phyloP scores from a whole-genome alignment of 2,329 filamentous ascomycete species.

The Ascochyta clinopodiicola region DNA sequence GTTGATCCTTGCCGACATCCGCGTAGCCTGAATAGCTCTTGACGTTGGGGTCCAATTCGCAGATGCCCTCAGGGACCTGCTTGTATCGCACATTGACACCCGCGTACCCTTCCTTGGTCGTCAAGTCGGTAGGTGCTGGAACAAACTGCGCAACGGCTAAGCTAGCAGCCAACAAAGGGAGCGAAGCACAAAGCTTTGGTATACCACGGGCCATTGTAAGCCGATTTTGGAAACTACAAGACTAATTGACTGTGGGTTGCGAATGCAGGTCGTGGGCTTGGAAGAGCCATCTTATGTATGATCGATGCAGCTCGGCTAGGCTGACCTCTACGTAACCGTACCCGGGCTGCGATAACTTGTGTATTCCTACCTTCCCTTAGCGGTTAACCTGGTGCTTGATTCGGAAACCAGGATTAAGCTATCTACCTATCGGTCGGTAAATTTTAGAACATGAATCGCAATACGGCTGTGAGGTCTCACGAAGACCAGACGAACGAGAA shows the following conservation, averaged over 20 bases:
- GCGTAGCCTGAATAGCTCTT: constrained; percentile 65
- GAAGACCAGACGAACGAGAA: background rate
- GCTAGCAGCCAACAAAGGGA: constrained; percentile 29
- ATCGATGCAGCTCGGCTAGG: background rate
- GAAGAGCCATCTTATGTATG: background rate
- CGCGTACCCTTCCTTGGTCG: constrained; percentile 51
- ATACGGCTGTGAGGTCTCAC: background rate
- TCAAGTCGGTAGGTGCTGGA: constrained; percentile 53
- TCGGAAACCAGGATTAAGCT: constrained; percentile 5
- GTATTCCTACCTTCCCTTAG: constrained; percentile 21
- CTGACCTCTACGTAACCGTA: background rate
- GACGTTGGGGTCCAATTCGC: constrained; percentile 62
- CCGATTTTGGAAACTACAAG: background rate
- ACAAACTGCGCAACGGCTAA: constrained; percentile 52
- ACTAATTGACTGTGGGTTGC: background rate
- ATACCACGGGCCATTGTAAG: constrained; percentile 16
- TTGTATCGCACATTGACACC: constrained; percentile 65
- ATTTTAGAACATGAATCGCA: background rate
- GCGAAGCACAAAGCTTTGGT: constrained; percentile 17
- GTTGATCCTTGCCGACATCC: constrained; percentile 58
- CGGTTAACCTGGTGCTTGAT: constrained; percentile 16
- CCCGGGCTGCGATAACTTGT: constrained; percentile 12
- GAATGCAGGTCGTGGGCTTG: background rate
- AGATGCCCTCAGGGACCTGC: constrained; percentile 60
- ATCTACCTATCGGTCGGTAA: background rate